Percentiles rank a stretch among this genome's conserved stretches.
phyloP scores from a whole-genome alignment of 495 filamentous ascomycete species.

The Achaetomiella virescens region DNA sequence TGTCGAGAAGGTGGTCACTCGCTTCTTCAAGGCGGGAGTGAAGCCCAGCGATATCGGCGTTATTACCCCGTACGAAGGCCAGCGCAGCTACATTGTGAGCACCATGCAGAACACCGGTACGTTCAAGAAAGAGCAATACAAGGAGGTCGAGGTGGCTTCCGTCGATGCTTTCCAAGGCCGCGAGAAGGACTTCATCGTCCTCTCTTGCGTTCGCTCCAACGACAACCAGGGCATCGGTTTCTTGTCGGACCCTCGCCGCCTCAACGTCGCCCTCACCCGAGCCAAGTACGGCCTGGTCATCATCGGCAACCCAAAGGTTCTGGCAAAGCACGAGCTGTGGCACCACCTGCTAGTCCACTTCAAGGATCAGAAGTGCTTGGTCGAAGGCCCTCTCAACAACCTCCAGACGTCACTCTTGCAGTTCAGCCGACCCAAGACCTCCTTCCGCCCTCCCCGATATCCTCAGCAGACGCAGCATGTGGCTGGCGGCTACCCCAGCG shows the following conservation, averaged over 20 bases:
- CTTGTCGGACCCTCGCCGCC: constrained; percentile 93
- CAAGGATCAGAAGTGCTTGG: constrained; percentile 93
- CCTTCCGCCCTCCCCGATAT: constrained; percentile 83
- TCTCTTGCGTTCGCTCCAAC: constrained; percentile 97
- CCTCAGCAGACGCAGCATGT: constrained; percentile 49
- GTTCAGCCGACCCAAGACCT: constrained; percentile 88
- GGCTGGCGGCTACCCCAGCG: constrained; percentile 61
- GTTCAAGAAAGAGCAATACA: constrained; percentile 98
- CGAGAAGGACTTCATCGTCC: constrained; percentile 98
- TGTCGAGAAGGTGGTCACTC: constrained; percentile 95
- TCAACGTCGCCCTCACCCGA: constrained; percentile 97
- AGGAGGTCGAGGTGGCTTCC: constrained; percentile 96
- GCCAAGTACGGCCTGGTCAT: constrained; percentile 96
- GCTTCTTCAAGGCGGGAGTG: constrained; percentile 99
- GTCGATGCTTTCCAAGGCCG: constrained; percentile 98
- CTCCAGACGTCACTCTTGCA: constrained; percentile 91
- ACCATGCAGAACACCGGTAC: constrained; percentile 97
- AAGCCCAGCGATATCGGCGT: constrained; percentile 89
- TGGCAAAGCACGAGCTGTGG: constrained; percentile 97
- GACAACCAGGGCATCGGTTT: constrained; percentile 99
- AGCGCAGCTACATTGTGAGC: constrained; percentile 96
- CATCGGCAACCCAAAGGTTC: constrained; percentile 94
- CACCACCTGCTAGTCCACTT: constrained; percentile 94
- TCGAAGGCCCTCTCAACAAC: constrained; percentile 95
- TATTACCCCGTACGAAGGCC: constrained; percentile 97